Percentiles rank a stretch among this genome's conserved stretches.
These are phyloP conservation scores for Neurospora sp. DNA, from an alignment of 495 filamentous ascomycete genomes.

Conservation along the genomic window DNA sequence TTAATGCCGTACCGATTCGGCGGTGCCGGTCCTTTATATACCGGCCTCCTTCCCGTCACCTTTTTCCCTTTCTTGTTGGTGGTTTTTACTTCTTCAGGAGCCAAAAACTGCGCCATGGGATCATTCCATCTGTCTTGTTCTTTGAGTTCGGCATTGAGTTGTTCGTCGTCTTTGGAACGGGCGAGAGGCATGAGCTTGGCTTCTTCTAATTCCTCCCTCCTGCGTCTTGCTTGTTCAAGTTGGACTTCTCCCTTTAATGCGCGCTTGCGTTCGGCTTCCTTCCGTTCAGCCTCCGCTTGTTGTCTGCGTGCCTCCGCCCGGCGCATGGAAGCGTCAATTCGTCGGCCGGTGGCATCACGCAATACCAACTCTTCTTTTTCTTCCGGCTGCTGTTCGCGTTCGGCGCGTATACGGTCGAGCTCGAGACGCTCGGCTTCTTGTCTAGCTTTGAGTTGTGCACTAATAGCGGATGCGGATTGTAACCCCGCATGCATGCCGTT, in stretches of 20 bases:
- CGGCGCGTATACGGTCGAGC: conserved; percentile 29
- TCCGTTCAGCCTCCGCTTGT: conserved; percentile 57
- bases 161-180: conserved; percentile 66
- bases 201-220: conserved; percentile 61
- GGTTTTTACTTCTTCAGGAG: too few species aligned
- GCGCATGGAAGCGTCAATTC: conserved; percentile 85
- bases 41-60: conserved; percentile 44
- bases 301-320: conserved; percentile 70
- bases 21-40: conserved; percentile 68
- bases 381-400: conserved; percentile 2
- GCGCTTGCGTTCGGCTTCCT: conserved; percentile 50
- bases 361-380: conserved; percentile 72
- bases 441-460: conserved; percentile 53
- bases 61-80: too few species aligned
- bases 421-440: conserved; percentile 40
- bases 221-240: too few species aligned
- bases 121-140: conserved; percentile 78
- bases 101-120: conserved; percentile 76
- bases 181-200: conserved; percentile 73
- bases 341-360: conserved; percentile 81
- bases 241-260: conserved; percentile 80
- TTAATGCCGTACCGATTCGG: conserved; percentile 93
- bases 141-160: conserved; percentile 74
- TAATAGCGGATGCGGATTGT: conserved; percentile 70
- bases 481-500: conserved; percentile 79